phyloP scores from a whole-genome alignment of 371 early-diverging fungal species.

The Syncephalis plumigaleata region DNA sequence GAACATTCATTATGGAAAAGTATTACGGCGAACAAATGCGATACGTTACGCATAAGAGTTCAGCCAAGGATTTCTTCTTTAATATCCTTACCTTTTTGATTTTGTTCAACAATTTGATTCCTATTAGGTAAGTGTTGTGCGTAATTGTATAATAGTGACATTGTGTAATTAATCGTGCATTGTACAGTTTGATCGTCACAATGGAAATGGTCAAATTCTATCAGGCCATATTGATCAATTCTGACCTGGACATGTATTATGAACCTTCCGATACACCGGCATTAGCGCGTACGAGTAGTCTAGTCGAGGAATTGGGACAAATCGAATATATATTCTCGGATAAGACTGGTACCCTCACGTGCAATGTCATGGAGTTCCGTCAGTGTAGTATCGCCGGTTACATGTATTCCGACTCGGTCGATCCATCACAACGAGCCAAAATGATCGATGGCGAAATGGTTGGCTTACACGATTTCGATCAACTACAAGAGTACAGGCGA shows the following conservation, averaged over 20 bases:
- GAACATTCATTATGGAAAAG: slow-evolving; percentile 30
- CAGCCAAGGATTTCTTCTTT: slow-evolving; percentile 4
- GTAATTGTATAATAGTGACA: no score
- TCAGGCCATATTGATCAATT: slow-evolving; percentile 59
- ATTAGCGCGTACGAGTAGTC: slow-evolving; percentile 65
- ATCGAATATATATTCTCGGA: slow-evolving; percentile 74
- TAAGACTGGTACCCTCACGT: slow-evolving; percentile 93
- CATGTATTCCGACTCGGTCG: slow-evolving; percentile 51
- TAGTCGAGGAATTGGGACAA: slow-evolving; percentile 91
- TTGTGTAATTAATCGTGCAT: no score
- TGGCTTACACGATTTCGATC: slow-evolving; percentile 44
- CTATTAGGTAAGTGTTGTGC: slow-evolving; percentile 64
- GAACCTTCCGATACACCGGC: slow-evolving; percentile 70
- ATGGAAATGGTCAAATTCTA: slow-evolving; percentile 86
- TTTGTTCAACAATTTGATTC: slow-evolving; percentile 81
- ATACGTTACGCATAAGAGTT: background rate
- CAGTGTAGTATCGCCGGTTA: slow-evolving; percentile 64
- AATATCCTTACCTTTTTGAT: slow-evolving; percentile 75
- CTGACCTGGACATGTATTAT: slow-evolving; percentile 76
- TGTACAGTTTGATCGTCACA: slow-evolving; percentile 71
- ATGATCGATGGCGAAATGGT: slow-evolving; percentile 39
- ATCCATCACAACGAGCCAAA: slow-evolving; percentile 21
- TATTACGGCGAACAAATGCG: slow-evolving; percentile 14
- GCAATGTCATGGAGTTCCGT: slow-evolving; percentile 92
- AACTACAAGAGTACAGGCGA: slow-evolving; percentile 38